A percentile compares a stretch with the other conserved stretches of the same genome.
Evolutionary conservation across 2,329 filamentous ascomycete species (phyloP).

Genomic region (Exophiala bonariae): DNA sequence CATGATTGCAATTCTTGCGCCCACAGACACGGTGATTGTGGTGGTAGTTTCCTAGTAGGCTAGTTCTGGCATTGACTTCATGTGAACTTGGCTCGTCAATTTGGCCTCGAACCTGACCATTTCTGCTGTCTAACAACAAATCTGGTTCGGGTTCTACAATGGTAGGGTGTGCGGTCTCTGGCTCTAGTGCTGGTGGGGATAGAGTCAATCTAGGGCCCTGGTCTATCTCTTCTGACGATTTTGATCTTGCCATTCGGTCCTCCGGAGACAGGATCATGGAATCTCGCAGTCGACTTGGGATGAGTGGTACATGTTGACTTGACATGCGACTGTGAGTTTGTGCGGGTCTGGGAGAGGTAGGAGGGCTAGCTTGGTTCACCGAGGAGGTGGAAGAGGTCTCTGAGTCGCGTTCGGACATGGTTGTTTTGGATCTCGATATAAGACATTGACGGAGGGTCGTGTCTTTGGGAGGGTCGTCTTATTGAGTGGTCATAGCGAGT

Average conservation of each 20-base stretch:
- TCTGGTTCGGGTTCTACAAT: conserved; percentile 17
- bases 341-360: conserved; percentile 14
- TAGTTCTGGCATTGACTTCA: conserved; percentile 36
- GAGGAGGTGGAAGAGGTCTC: conserved; percentile 5
- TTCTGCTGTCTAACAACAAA: conserved; percentile 3
- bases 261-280: conserved; percentile 26
- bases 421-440: background rate
- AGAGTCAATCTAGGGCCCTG: background rate
- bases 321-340: conserved; percentile 8
- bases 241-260: conserved; percentile 22
- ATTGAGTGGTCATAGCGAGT: too few relatives aligned
- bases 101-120: conserved; percentile 8
- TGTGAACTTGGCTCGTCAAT: conserved; percentile 22
- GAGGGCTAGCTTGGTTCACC: conserved; percentile 8
- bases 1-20: conserved; percentile 62
- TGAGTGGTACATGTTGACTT: conserved; percentile 22
- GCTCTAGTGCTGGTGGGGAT: conserved; percentile 11
- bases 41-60: conserved; percentile 41
- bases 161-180: conserved; percentile 8
- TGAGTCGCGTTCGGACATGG: conserved; percentile 8
- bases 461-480: too few relatives aligned
- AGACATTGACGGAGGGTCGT: too few relatives aligned
- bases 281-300: conserved; percentile 27
- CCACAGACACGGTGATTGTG: conserved; percentile 38
- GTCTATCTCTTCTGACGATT: conserved; percentile 11